Evolutionary conservation across 768 basidiomycete genomes (phyloP).

Genomic region (Phanerochaete carnosa): DNA sequence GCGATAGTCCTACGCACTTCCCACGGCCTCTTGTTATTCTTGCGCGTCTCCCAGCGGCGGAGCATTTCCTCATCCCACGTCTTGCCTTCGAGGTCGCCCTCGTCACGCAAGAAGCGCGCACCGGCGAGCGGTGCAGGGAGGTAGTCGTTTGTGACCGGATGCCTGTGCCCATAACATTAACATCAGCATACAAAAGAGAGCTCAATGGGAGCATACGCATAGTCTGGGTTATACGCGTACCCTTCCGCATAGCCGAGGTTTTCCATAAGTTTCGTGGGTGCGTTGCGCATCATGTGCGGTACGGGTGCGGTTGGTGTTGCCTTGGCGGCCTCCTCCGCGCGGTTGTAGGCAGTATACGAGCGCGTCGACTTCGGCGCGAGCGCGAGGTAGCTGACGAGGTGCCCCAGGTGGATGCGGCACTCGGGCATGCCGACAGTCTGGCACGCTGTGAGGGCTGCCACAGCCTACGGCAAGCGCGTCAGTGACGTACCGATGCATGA

Average conservation of each 20-base stretch:
- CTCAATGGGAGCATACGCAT: constrained; percentile 26
- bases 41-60: constrained; percentile 41
- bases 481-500: constrained; percentile 10
- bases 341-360: constrained; percentile 72
- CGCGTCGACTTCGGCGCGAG: constrained; percentile 82
- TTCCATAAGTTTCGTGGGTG: constrained; percentile 62
- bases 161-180: constrained; percentile 25
- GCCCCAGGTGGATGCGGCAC: constrained; percentile 75
- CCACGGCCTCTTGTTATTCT: constrained; percentile 38
- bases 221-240: constrained; percentile 50
- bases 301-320: constrained; percentile 52
- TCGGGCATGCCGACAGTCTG: constrained; percentile 79
- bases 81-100: constrained; percentile 37
- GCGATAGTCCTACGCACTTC: constrained; percentile 21
- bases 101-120: constrained; percentile 34
- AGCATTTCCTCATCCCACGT: constrained; percentile 48
- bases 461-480: constrained; percentile 39
- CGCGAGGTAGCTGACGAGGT: constrained; percentile 74
- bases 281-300: constrained; percentile 73
- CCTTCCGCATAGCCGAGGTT: constrained; percentile 45
- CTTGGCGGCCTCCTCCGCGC: constrained; percentile 61
- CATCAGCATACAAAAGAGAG: neutral
- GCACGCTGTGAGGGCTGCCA: constrained; percentile 60
- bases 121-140: constrained; percentile 41
- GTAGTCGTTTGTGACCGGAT: constrained; percentile 53